These are phyloP conservation scores for Starmera caribaea DNA, from an alignment of 805 yeast genomes.

Conservation along the genomic window DNA sequence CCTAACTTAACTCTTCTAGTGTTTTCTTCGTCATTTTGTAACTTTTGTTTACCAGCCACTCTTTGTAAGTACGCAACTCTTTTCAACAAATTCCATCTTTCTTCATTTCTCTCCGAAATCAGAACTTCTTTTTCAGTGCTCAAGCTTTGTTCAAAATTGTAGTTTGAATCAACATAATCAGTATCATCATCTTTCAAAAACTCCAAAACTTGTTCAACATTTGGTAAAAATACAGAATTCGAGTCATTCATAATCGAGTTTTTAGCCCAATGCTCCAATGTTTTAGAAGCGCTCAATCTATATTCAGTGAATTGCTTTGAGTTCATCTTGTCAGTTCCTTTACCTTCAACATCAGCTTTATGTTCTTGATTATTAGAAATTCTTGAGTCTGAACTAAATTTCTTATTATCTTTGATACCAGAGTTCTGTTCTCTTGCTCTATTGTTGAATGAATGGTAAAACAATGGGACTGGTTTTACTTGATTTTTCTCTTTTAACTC, in stretches of 20 bases:
- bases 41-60: conserved; percentile 42
- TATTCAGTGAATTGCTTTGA: conserved; percentile 34
- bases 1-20: conserved; percentile 21
- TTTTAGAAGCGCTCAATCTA: conserved; percentile 42
- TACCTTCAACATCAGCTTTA: conserved; percentile 64
- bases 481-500: conserved; percentile 9
- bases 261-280: conserved; percentile 47
- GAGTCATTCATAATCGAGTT: conserved; percentile 26
- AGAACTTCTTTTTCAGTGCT: conserved; percentile 29
- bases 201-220: conserved; percentile 43
- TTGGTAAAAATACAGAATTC: conserved; percentile 41
- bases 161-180: conserved; percentile 18
- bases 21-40: conserved; percentile 28
- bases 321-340: conserved; percentile 59
- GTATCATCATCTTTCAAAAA: conserved; percentile 38
- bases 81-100: conserved; percentile 65
- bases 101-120: conserved; percentile 35
- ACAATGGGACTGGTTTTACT: conserved; percentile 11
- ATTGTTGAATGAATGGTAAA: conserved; percentile 62
- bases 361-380: conserved; percentile 61
- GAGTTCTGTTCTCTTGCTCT: conserved; percentile 81
- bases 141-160: conserved; percentile 2
- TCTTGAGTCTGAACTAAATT: conserved; percentile 73
- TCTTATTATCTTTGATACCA: conserved; percentile 79
- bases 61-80: conserved; percentile 63